Base-by-base conservation (phyloP, 2,329 filamentous ascomycete species). In the Alternaria rosae region DNA sequence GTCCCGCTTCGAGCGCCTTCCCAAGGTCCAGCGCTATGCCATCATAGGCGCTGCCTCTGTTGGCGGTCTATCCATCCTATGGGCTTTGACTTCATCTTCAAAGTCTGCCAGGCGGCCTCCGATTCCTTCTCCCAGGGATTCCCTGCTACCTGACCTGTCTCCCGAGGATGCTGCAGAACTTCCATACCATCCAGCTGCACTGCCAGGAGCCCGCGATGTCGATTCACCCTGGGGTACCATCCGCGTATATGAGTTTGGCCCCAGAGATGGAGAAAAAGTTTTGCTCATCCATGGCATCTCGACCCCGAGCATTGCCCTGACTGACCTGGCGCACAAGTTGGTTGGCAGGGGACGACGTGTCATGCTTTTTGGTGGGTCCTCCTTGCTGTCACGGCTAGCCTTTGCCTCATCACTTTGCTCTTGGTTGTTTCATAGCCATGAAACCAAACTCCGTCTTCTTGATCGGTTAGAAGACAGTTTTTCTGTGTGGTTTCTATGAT, bases 231-330 rank as follows among this genome's bases (percentile, higher is more conserved):
- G 92, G 73, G 92, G 92, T 15, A 87, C 82, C 5, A 86, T 92
- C 64, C 83, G 89, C 47, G 89, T 92, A 4, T 94, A 93, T 75
- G 93, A 96, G 82, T 95, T 90, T 86, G 93, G 93, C 0, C 91
- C 91, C 0, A 85, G 88, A 61, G 81, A 85, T 35, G 92, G 92
- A 1, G 85, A 88, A 26, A 93, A 89, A 72, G 88, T 94, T 1
- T 80, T 96, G 13, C 81, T 96, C 25, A 80, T 96, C 15, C 93
- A 94, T 77, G 93, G 93, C 6, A 94, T 95, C 71, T 91, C 88
- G 52, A 95, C 92, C 6, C 92, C 93, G 0, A 89, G 88, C 64
- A 82, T 94, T 50, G 85, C 91, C 0, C 80, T 94, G 17, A 88
- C 88, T 3, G 84, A 86, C 43, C 76, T 95, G 35, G 91, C 90